Percentiles rank a stretch among this genome's conserved stretches.
phyloP scores from a whole-genome alignment of 345 rosid genomes.

The Rhodomyrtus tomentosa region DNA sequence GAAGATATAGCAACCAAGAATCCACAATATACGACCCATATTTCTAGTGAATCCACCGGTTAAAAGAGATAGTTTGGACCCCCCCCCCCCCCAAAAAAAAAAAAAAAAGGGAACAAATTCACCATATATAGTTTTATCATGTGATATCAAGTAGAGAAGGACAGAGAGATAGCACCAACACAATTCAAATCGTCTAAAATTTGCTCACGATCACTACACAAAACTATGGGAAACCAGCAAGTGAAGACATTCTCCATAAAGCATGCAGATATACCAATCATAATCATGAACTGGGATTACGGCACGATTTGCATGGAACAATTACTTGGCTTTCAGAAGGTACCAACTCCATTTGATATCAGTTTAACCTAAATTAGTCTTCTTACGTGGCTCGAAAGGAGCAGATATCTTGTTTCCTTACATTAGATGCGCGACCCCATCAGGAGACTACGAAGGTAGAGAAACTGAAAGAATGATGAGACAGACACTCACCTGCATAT shows the following conservation, averaged over 20 bases:
- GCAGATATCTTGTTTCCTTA: not conserved
- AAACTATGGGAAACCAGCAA: no score
- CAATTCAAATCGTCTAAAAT: no score
- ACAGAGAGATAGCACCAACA: no score
- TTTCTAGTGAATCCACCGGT: no score
- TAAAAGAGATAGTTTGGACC: no score
- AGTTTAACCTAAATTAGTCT: not conserved
- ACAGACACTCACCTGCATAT: conserved; percentile 30
- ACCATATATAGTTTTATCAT: no score
- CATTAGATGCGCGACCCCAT: not conserved
- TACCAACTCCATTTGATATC: not conserved
- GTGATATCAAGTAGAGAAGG: no score
- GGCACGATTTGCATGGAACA: not conserved
- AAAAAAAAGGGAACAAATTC: no score
- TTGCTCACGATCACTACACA: no score
- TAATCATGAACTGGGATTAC: not conserved
- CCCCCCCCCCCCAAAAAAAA: no score
- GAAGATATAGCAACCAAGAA: no score
- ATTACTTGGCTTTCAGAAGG: not conserved
- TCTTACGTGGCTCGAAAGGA: not conserved
- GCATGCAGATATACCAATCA: not conserved
- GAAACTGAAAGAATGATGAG: not conserved
- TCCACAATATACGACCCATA: no score
- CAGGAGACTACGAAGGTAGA: not conserved
- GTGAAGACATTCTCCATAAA: not conserved